Evolutionary conservation across 495 filamentous ascomycete genomes (phyloP), one percentile per base, ranked within the genome.

Genomic region (Aspergillus avenaceus): DNA sequence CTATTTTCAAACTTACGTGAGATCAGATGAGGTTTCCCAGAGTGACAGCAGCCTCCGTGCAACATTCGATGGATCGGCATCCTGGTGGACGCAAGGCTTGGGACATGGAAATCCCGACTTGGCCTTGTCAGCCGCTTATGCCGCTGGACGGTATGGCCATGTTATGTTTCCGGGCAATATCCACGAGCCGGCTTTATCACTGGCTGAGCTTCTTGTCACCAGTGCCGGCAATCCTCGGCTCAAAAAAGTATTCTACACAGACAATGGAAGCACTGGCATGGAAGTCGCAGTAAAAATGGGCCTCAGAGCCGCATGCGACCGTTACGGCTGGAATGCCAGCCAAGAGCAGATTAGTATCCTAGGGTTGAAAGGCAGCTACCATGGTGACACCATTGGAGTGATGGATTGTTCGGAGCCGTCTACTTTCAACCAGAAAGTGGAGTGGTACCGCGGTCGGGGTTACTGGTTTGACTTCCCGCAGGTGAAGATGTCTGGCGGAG

Each of bases 71-170:
- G 87, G 81, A 16, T 90, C 86, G 0, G 87, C 86, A 14, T 90
- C 86, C 0, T 91, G 87, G 87, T 91, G 87, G 87, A 91, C 87
- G 1, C 87, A 91, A 65, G 87, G 87, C 8, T 74, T 91, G 5
- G 87, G 87, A 7, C 87, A 91, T 55, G 85, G 81, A 12, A 87
- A 85, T 53, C 80, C 85, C 0, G 62, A 70, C 0, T 72, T 91
- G 5, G 72, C 85, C 7, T 74, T 90, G 5, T 79, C 84, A 0
- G 85, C 86, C 4, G 85, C 87, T 2, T 85, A 90, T 60, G 87
- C 87, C 1, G 84, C 87, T 3, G 86, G 87, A n/a, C 77, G 87
- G 21, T 91, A 91, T 56, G 87, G 87, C 2, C 87, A 91, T 63
- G 85, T 91, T 21, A 91, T 90, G 85, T 90, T 91, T 56, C 83